Percentiles rank a stretch among this genome's conserved stretches.
Evolutionary conservation across 2,329 filamentous ascomycete species (phyloP).

Genomic region (Sporothrix humicola): DNA sequence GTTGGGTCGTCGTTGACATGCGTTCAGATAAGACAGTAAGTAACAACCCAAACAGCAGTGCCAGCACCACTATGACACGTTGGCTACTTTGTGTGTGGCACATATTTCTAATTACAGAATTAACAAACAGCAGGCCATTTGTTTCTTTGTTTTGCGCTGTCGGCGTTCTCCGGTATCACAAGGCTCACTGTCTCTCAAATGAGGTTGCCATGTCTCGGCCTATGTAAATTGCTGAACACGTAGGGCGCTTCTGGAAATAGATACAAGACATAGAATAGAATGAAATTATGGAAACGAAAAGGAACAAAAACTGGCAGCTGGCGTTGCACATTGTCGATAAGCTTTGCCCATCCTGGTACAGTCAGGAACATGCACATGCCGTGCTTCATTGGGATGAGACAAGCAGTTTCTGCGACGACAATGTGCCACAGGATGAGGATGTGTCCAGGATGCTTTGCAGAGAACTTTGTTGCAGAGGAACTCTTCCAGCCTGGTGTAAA

Average conservation of each 20-base stretch:
- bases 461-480: background rate
- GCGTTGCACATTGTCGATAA: background rate
- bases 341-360: background rate
- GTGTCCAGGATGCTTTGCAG: background rate
- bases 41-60: background rate
- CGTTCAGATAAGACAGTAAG: background rate
- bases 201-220: background rate
- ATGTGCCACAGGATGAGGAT: background rate
- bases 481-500: no score
- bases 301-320: background rate
- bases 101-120: background rate
- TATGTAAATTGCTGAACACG: background rate
- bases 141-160: background rate
- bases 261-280: background rate
- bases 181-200: background rate
- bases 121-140: background rate
- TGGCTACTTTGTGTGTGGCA: background rate
- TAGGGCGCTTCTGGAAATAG: background rate
- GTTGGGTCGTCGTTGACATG: no score
- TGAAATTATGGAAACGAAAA: no score
- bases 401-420: conserved; percentile 3
- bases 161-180: background rate
- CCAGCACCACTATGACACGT: background rate
- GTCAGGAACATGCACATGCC: background rate
- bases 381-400: background rate